Evolutionary conservation across 805 yeast genomes (phyloP).

Genomic region (Ogataea wickerhamii): DNA sequence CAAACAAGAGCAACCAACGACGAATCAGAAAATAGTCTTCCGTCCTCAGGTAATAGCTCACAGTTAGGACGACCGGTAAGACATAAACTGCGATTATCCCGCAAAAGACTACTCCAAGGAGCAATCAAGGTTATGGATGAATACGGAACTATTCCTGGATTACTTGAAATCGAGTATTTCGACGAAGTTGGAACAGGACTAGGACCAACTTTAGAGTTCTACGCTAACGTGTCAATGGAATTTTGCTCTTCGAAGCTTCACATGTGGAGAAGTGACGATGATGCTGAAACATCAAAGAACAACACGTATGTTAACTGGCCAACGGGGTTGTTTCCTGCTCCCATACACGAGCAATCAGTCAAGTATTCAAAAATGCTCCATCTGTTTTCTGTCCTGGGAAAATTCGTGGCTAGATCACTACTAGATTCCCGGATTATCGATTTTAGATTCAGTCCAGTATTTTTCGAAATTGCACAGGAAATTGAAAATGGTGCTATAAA

Average conservation of each 20-base stretch:
- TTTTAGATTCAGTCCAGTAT: conserved; percentile 66
- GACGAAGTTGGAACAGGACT: conserved; percentile 95
- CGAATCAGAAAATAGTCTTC: conserved; percentile 25
- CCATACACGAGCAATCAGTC: conserved; percentile 34
- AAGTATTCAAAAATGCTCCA: conserved; percentile 42
- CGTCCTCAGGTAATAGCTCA: conserved; percentile 25
- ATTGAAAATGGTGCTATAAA: conserved; percentile 15
- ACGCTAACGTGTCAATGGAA: conserved; percentile 73
- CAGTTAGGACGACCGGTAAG: conserved; percentile 73
- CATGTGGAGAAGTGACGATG: conserved; percentile 60
- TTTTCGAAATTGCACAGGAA: conserved; percentile 57
- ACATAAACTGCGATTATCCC: conserved; percentile 73
- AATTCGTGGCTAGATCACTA: conserved; percentile 80
- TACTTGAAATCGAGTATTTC: conserved; percentile 80
- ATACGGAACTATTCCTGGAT: conserved; percentile 76
- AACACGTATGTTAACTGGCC: conserved; percentile 37
- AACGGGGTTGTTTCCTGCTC: conserved; percentile 73
- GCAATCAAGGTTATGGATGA: conserved; percentile 74
- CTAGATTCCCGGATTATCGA: conserved; percentile 87
- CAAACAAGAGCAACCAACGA: conserved; percentile 45
- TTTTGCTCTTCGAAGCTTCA: conserved; percentile 54
- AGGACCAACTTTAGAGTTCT: conserved; percentile 95
- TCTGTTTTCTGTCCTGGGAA: conserved; percentile 68
- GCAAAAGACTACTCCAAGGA: conserved; percentile 67
- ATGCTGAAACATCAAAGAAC: conserved; percentile 4